phyloP scores from a whole-genome alignment of 495 filamentous ascomycete genomes.

The Neurospora sp. region DNA sequence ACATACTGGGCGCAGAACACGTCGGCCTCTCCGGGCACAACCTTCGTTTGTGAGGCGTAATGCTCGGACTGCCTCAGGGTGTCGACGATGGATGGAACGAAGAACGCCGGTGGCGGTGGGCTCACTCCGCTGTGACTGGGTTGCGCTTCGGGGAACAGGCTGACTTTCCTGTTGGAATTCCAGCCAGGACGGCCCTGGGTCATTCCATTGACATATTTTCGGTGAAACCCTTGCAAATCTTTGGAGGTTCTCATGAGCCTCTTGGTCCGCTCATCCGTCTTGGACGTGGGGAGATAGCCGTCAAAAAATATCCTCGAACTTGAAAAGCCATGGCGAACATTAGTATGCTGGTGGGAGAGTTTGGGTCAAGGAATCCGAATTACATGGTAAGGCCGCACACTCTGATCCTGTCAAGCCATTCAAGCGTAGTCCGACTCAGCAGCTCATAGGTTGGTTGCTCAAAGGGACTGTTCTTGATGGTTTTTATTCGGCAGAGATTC shows the following conservation, averaged over 20 bases:
- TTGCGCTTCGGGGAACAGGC: slow-evolving; percentile 16
- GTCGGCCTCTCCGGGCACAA: slow-evolving; percentile 67
- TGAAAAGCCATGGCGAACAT: slow-evolving; percentile 3
- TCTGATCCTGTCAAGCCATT: slow-evolving; percentile 50
- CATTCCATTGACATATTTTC: slow-evolving; percentile 5
- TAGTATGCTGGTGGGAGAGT: background rate
- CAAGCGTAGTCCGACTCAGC: slow-evolving; percentile 47
- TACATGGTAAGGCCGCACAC: slow-evolving; percentile 49
- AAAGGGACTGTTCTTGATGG: slow-evolving; percentile 26
- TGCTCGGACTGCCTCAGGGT: slow-evolving; percentile 32
- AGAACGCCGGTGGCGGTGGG: slow-evolving; percentile 50
- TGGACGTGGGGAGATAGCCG: slow-evolving; percentile 51
- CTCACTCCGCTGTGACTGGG: slow-evolving; percentile 5
- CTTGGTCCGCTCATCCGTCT: slow-evolving; percentile 20
- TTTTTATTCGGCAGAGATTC: slow-evolving; percentile 37
- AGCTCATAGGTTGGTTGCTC: slow-evolving; percentile 51
- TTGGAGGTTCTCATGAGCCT: slow-evolving; percentile 14
- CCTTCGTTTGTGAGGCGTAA: slow-evolving; percentile 40
- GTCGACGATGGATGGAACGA: slow-evolving; percentile 60
- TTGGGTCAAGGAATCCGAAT: slow-evolving; percentile 3
- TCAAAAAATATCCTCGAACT: slow-evolving; percentile 66
- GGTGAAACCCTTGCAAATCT: slow-evolving; percentile 16
- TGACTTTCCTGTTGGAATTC: background rate
- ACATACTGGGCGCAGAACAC: slow-evolving; percentile 50
- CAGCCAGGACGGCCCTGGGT: slow-evolving; percentile 3